Percentiles rank a stretch among this genome's conserved stretches.
Evolutionary conservation across 768 basidiomycete species (phyloP).

Genomic region (Tulasnella sp.): DNA sequence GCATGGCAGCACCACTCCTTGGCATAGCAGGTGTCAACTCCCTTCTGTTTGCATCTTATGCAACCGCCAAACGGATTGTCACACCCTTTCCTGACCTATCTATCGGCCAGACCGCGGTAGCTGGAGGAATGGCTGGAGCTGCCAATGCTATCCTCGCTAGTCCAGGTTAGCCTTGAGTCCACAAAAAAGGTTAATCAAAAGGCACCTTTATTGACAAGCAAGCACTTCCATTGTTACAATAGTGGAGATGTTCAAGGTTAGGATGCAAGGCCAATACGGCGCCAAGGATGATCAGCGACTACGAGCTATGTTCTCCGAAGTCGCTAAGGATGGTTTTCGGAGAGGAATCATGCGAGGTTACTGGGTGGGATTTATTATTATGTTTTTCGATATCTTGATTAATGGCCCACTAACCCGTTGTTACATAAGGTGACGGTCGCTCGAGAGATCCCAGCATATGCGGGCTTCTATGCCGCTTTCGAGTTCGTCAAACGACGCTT

Average conservation of each 20-base stretch:
- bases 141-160: slow-evolving; percentile 83
- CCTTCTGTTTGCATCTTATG: slow-evolving; percentile 85
- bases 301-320: slow-evolving; percentile 57
- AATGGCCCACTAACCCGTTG: not conserved
- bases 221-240: not conserved
- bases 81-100: slow-evolving; percentile 83
- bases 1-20: slow-evolving; percentile 82
- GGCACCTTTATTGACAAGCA: not conserved
- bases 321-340: slow-evolving; percentile 77
- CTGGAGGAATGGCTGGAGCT: slow-evolving; percentile 89
- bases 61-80: slow-evolving; percentile 65
- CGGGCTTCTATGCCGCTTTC: slow-evolving; percentile 70
- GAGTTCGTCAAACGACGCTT: slow-evolving; percentile 84
- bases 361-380: slow-evolving; percentile 49
- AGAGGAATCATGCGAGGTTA: slow-evolving; percentile 93
- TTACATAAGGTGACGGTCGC: slow-evolving; percentile 65
- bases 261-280: slow-evolving; percentile 96
- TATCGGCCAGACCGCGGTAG: slow-evolving; percentile 65
- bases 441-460: slow-evolving; percentile 93
- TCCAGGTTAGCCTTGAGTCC: slow-evolving; percentile 50
- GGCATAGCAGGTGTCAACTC: slow-evolving; percentile 96
- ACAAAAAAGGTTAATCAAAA: not conserved
- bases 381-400: not conserved
- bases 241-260: slow-evolving; percentile 98
- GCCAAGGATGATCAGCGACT: slow-evolving; percentile 67